Evolutionary conservation across 768 basidiomycete species (phyloP), one percentile per base, ranked within the genome.

Genomic region (Psilocybe cubensis): DNA sequence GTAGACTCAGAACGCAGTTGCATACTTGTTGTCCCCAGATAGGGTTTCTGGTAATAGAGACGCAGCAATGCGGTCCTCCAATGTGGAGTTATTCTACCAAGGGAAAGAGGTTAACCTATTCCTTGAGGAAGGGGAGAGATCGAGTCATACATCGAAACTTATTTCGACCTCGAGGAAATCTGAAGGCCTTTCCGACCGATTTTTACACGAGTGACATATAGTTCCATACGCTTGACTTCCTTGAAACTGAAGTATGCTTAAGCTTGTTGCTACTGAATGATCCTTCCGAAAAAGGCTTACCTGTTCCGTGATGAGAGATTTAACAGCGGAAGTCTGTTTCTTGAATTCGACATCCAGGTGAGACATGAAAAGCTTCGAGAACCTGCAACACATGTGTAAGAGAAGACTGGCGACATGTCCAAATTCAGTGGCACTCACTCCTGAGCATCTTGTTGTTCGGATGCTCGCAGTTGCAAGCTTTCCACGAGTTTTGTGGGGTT

Each of bases 401-500:
- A 53, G 29, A 50, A 56, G 12, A 41, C 3, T 10, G 17, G 8
- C 24, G 23, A 38, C 56, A 25, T 64, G 17, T 7, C 24, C 12
- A 24, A 11, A 48, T 29, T n/a, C 44, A 14, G 52, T 1, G 45
- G 41, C 23, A 66, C 85, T 52, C 66, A 97, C 94, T 98, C 96
- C 72, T 96, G 94, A 27, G 96, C 95, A 74, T 98, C 96, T 73
- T 98, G 96, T 67, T 98, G 96, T 67, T 97, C 92, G 3, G 88
- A 80, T 1, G 88, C 86, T 18, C 88, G 83, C 35, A 98, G 75
- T 56, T 87, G 83, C 51, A 98, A 75, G 62, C 92, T 92, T 68
- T 95, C 88, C 5, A 96, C 90, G 12, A 98, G 82, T 59, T 87
- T 89, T 14, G 77, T 74, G 0, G 96, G 96, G 72, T 98, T 94